These are phyloP conservation scores for Arabidopsis suecica DNA, from an alignment of 345 rosid genomes.

Conservation along the genomic window DNA sequence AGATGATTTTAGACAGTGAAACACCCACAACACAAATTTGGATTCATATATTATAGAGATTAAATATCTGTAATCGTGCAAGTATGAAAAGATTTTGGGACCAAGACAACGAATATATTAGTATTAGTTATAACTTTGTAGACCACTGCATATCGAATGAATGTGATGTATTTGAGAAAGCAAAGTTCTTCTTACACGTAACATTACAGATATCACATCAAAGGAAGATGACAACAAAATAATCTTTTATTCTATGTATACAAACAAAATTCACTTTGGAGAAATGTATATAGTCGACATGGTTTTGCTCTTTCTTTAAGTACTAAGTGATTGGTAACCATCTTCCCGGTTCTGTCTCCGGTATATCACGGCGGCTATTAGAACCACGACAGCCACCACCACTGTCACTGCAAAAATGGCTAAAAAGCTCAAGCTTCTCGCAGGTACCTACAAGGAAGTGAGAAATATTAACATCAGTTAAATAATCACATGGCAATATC, in stretches of 20 bases:
- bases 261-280: background rate
- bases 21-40: background rate
- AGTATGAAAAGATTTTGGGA: background rate
- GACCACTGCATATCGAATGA: background rate
- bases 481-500: background rate
- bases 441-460: constrained; percentile 33
- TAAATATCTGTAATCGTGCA: background rate
- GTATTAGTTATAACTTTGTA: background rate
- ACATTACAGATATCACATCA: constrained; percentile 21
- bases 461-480: background rate
- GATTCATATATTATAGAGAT: background rate
- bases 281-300: background rate
- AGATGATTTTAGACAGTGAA: background rate
- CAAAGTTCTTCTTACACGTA: constrained; percentile 28
- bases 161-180: constrained; percentile 2
- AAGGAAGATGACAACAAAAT: constrained; percentile 1
- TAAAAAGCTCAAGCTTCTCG: constrained; percentile 22
- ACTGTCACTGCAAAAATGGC: constrained; percentile 23
- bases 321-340: constrained; percentile 55
- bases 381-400: constrained; percentile 39
- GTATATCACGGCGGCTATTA: constrained; percentile 39
- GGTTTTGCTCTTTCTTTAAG: constrained; percentile 25
- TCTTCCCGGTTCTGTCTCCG: constrained; percentile 45
- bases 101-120: background rate
- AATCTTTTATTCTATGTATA: background rate